phyloP scores from a whole-genome alignment of 2,329 filamentous ascomycete genomes.

The Fusarium avenaceum region DNA sequence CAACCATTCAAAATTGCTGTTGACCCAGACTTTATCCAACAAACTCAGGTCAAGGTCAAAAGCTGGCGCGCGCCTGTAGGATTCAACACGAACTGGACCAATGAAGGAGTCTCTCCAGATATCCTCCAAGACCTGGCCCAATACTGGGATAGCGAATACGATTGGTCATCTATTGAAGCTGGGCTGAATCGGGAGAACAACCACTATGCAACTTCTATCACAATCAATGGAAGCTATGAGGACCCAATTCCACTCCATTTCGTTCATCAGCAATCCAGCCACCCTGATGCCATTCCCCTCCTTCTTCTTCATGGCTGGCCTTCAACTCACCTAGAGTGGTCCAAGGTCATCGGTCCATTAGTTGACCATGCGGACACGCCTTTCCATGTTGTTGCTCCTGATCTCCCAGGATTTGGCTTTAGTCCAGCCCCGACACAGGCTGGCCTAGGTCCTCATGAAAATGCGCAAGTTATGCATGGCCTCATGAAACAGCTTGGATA shows the following conservation, averaged over 20 bases:
- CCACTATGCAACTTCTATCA: conserved; percentile 1
- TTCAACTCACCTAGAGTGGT: conserved; percentile 5
- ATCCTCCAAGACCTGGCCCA: neutral
- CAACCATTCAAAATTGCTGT: conserved; percentile 2
- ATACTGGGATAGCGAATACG: conserved; percentile 4
- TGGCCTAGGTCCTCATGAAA: conserved; percentile 51
- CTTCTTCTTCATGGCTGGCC: conserved; percentile 7
- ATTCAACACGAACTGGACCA: conserved; percentile 3
- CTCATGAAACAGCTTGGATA: conserved; percentile 60
- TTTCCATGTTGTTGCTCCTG: conserved; percentile 63
- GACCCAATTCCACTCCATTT: conserved; percentile 6
- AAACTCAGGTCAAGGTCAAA: conserved; percentile 2
- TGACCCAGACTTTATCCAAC: neutral
- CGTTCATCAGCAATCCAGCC: neutral
- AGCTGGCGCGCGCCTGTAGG: neutral
- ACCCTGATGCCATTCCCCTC: neutral
- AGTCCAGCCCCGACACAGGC: conserved; percentile 47
- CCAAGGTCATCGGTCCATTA: conserved; percentile 4
- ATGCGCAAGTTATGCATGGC: conserved; percentile 52
- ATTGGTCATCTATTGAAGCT: neutral
- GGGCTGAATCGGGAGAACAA: neutral
- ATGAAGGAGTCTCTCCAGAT: neutral
- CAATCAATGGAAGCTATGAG: neutral
- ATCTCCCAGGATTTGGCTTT: conserved; percentile 61
- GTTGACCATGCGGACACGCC: neutral